These are phyloP conservation scores for Rickenella mellea DNA, from an alignment of 768 basidiomycete genomes.

Conservation along the genomic window DNA sequence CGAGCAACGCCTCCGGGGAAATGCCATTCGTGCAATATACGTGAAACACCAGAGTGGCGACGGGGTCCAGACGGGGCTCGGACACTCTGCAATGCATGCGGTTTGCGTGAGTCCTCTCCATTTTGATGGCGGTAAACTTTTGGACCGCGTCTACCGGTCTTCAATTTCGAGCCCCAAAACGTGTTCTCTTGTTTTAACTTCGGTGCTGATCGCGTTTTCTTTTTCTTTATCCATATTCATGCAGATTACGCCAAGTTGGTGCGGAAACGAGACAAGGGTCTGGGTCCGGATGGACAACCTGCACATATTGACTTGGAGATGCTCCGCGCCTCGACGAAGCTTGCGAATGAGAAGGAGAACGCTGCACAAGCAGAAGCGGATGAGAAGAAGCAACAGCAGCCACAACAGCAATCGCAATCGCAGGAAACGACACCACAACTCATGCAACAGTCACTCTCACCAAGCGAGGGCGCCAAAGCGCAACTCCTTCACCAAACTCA, in stretches of 20 bases:
- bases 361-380: too few species aligned
- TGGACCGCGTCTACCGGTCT: too few species aligned
- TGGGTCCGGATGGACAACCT: conserved; percentile 42
- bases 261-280: conserved; percentile 64
- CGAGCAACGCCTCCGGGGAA: conserved; percentile 80
- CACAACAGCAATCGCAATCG: neutral
- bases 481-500: too few species aligned
- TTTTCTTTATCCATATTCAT: neutral
- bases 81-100: conserved; percentile 80
- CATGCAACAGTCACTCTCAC: too few species aligned
- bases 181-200: neutral
- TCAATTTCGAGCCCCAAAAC: neutral
- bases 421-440: too few species aligned
- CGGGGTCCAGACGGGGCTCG: conserved; percentile 78
- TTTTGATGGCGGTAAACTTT: neutral
- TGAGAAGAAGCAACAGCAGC: conserved; percentile 1
- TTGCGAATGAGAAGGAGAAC: conserved; percentile 1
- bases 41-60: conserved; percentile 85
- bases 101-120: conserved; percentile 53
- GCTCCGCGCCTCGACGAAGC: conserved; percentile 48
- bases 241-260: conserved; percentile 78
- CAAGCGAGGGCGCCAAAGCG: too few species aligned
- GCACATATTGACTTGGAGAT: conserved; percentile 61
- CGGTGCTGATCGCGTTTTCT: neutral
- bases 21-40: conserved; percentile 81